These are phyloP conservation scores for Dillenia suffruticosa DNA, from an alignment of 164 flowering plant species.

Conservation along the genomic window DNA sequence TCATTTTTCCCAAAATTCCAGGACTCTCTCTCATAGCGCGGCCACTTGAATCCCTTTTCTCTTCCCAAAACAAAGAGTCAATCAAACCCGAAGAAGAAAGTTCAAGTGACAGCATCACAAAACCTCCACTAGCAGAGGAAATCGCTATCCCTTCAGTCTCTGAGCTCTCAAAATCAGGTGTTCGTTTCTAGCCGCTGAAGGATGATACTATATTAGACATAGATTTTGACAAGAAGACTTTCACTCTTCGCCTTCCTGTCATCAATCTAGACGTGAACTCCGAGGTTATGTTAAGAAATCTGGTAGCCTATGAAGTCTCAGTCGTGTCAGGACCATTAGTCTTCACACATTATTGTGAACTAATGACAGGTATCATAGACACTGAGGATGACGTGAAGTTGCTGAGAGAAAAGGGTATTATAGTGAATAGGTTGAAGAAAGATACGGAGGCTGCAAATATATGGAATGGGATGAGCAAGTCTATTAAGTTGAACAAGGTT, in stretches of 20 bases:
- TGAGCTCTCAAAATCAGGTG: slow-evolving; percentile 25
- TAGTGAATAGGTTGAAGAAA: not conserved
- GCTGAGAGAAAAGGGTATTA: not conserved
- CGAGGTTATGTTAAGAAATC: slow-evolving; percentile 15
- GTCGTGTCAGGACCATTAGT: not conserved
- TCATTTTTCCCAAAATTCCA: slow-evolving; percentile 11
- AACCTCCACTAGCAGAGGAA: slow-evolving; percentile 30
- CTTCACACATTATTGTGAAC: not conserved
- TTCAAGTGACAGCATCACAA: not conserved
- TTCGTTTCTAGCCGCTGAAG: slow-evolving; percentile 17
- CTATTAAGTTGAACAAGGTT: not conserved
- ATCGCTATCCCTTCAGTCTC: slow-evolving; percentile 37
- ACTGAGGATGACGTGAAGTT: not conserved
- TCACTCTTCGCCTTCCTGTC: slow-evolving; percentile 25
- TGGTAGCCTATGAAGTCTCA: slow-evolving; percentile 18
- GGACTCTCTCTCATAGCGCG: not conserved
- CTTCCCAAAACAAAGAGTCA: slow-evolving; percentile 7
- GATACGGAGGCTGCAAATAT: slow-evolving; percentile 1
- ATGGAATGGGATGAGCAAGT: slow-evolving; percentile 5
- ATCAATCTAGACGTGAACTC: slow-evolving; percentile 13
- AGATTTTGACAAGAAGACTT: slow-evolving; percentile 26
- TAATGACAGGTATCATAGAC: slow-evolving; percentile 1
- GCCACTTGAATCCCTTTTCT: not conserved
- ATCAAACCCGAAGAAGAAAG: slow-evolving; percentile 14
- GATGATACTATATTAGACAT: slow-evolving; percentile 22